Evolutionary conservation across 2,329 filamentous ascomycete species (phyloP), one percentile per base, ranked within the genome.

Genomic region (Sphaerulina musiva): DNA sequence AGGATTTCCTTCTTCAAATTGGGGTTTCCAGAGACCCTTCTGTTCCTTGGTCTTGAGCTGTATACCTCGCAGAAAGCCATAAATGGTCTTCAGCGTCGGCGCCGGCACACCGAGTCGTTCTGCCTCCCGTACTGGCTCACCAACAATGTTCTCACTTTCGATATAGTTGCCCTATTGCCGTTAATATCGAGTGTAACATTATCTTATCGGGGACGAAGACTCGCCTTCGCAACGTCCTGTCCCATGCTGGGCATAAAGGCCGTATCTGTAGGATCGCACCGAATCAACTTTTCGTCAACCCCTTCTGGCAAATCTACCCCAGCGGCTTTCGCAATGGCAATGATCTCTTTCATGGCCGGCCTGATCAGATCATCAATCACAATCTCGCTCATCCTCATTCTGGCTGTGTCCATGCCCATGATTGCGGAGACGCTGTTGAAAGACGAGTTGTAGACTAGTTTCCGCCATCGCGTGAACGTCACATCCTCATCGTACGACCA

Each of bases 81-180:
- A 81, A 1, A 82, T 58, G 6, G 74, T 70, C 52, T 69, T 67
- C 32, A 82, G 64, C 12, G 74, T 78, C 0, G 79, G 78, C 68
- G 76, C 77, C 1, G 68, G 54, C 1, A 82, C 77, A 1, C 78
- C 78, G 0, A 70, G 65, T 32, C 63, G 64, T 58, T 74, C 73
- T 0, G 74, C 80, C 59, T 78, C 79, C 2, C 76, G 68, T 44
- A 82, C 56, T n/a, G 79, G 78, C 68, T 82, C 80, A 1, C 79
- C 79, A 3, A 82, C 65, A 36, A 82, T 73, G 57, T 76, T 80
- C 63, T 82, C 79, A 46, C 76, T 73, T 64, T 83, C 80, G 55
- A 79, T 77, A 49, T 74, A 78, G 60, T 80, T 81, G 12, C 78
- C 75, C 75, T 62, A 17, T 38, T 9, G 26, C 26, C 26, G 5